A percentile compares a stretch with the other conserved stretches of the same genome.
phyloP scores from a whole-genome alignment of 139 green algal species.

The Bryopsis sp. region DNA sequence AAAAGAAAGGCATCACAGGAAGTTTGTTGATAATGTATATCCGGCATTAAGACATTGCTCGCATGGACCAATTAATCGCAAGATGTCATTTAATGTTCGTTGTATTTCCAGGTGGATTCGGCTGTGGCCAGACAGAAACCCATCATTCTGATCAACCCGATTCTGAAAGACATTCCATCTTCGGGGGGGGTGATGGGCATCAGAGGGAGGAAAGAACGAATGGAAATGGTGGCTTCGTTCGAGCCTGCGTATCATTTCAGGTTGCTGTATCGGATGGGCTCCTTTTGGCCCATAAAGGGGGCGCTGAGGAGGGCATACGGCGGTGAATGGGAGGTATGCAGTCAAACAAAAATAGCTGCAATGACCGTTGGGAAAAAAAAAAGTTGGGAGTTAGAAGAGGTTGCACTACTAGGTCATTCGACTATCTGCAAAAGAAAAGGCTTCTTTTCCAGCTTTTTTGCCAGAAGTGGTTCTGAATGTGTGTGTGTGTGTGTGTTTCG shows the following conservation, averaged over 20 bases:
- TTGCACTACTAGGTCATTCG: too few relatives aligned
- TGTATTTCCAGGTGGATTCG: constrained; percentile 19
- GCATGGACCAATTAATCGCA: too few relatives aligned
- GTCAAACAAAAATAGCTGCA: neutral
- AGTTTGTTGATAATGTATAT: too few relatives aligned
- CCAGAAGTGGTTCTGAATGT: too few relatives aligned
- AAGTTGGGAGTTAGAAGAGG: too few relatives aligned
- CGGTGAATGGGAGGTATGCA: constrained; percentile 44
- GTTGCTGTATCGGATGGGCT: constrained; percentile 36
- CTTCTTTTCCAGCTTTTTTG: too few relatives aligned
- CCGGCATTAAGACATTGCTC: too few relatives aligned
- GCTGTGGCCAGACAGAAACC: constrained; percentile 36
- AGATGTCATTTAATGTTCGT: too few relatives aligned
- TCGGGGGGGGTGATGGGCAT: constrained; percentile 45
- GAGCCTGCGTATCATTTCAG: constrained; percentile 46
- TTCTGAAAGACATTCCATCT: constrained; percentile 44
- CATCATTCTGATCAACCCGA: constrained; percentile 51
- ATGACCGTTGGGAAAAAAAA: too few relatives aligned
- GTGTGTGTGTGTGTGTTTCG: too few relatives aligned
- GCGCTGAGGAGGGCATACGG: constrained; percentile 41
- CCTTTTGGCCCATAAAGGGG: constrained; percentile 55
- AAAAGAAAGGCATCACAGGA: too few relatives aligned
- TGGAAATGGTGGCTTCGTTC: constrained; percentile 42
- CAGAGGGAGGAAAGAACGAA: constrained; percentile 32
- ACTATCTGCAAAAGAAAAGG: too few relatives aligned